These are phyloP conservation scores for Russula sp. DNA, from an alignment of 768 basidiomycete species.

Conservation along the genomic window DNA sequence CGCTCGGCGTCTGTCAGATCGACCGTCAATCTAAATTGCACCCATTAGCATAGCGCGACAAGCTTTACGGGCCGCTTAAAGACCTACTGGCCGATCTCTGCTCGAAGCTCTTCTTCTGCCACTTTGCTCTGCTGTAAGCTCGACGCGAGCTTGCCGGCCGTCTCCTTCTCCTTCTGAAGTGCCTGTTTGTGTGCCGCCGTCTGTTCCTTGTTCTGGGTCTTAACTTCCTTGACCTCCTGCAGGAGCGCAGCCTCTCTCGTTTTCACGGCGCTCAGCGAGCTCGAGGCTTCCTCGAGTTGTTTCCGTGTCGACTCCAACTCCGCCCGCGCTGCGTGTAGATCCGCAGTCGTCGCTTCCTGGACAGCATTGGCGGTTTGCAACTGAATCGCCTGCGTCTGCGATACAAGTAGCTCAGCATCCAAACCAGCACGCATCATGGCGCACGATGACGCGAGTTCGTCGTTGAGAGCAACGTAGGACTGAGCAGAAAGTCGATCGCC, in stretches of 20 bases:
- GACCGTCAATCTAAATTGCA: conserved; percentile 34
- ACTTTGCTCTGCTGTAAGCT: conserved; percentile 51
- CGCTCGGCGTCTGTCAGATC: conserved; percentile 56
- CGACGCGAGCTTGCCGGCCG: conserved; percentile 41
- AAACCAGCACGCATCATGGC: conserved; percentile 21
- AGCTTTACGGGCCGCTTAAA: background rate
- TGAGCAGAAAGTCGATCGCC: conserved; percentile 3
- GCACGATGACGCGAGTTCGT: conserved; percentile 25
- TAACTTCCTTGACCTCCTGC: conserved; percentile 27
- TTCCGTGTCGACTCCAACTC: conserved; percentile 24
- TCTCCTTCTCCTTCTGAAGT: conserved; percentile 32
- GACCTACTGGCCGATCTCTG: conserved; percentile 64
- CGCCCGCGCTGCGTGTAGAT: conserved; percentile 32
- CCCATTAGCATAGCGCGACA: background rate
- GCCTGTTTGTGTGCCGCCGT: conserved; percentile 29
- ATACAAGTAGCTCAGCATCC: conserved; percentile 17
- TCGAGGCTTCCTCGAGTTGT: conserved; percentile 25
- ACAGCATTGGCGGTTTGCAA: conserved; percentile 38
- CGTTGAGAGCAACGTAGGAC: conserved; percentile 21
- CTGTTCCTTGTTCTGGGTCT: conserved; percentile 32
- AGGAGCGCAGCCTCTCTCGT: conserved; percentile 27
- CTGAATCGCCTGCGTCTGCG: conserved; percentile 30
- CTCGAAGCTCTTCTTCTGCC: conserved; percentile 62
- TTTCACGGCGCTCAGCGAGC: conserved; percentile 23
- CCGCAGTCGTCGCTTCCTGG: conserved; percentile 38